phyloP scores from a whole-genome alignment of 2,329 filamentous ascomycete species.

The Verticillium nubilum region DNA sequence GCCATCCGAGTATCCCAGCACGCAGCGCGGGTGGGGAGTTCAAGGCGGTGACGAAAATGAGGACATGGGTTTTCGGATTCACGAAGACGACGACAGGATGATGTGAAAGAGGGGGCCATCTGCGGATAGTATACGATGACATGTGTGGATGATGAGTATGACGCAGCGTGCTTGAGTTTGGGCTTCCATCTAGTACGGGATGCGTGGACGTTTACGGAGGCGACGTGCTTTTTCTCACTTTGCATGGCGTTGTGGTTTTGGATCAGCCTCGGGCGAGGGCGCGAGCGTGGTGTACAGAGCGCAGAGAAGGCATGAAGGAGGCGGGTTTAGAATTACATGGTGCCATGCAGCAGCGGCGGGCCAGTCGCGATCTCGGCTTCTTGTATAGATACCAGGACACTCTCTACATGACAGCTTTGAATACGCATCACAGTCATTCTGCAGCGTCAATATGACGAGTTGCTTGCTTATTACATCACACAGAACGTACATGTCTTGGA shows the following conservation, averaged over 20 bases:
- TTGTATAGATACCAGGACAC: neutral
- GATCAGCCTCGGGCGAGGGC: neutral
- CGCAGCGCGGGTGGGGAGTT: slow-evolving; percentile 33
- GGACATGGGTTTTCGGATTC: slow-evolving; percentile 28
- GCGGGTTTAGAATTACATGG: neutral
- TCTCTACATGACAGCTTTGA: neutral
- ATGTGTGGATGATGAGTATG: neutral
- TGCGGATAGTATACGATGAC: neutral
- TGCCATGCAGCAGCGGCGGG: neutral
- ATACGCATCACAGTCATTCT: neutral
- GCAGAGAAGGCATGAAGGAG: neutral
- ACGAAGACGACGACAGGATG: slow-evolving; percentile 28
- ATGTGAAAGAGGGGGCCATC: neutral
- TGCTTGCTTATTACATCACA: no score
- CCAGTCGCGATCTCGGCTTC: neutral
- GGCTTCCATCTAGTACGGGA: neutral
- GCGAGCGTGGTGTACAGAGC: neutral
- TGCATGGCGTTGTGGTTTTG: neutral
- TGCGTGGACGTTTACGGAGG: neutral
- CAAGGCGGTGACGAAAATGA: slow-evolving; percentile 16
- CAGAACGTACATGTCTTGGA: neutral
- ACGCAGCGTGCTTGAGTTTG: neutral
- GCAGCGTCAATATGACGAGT: no score
- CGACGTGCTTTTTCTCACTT: neutral
- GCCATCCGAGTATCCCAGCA: slow-evolving; percentile 53